These are phyloP conservation scores for Oxytropis ochrocephala DNA, from an alignment of 306 rosid species.

Conservation along the genomic window DNA sequence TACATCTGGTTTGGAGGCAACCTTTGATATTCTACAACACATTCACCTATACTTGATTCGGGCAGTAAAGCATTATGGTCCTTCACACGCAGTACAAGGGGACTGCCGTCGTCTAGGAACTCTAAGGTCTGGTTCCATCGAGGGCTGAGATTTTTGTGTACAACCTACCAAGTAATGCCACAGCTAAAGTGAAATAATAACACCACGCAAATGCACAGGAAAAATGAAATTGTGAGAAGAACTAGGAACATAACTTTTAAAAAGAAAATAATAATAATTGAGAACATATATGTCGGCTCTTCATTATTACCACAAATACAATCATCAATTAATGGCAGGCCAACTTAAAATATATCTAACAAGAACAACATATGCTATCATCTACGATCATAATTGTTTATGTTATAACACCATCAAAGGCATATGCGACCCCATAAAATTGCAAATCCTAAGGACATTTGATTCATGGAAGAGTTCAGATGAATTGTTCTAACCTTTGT, in stretches of 20 bases:
- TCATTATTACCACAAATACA: too few species aligned
- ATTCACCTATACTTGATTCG: constrained; percentile 71
- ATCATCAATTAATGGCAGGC: too few species aligned
- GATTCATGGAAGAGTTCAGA: constrained; percentile 7
- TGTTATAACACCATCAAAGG: background rate
- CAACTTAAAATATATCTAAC: too few species aligned
- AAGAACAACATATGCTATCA: background rate
- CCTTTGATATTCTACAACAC: constrained; percentile 81
- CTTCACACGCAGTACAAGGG: constrained; percentile 61
- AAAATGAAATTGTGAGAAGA: background rate
- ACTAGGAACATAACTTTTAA: background rate
- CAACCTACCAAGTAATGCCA: constrained; percentile 42
- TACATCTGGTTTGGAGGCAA: constrained; percentile 70
- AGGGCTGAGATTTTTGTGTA: constrained; percentile 78
- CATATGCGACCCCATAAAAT: background rate
- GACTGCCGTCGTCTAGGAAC: constrained; percentile 81
- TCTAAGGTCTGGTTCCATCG: constrained; percentile 93
- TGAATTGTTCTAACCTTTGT: constrained; percentile 63
- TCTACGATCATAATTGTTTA: background rate
- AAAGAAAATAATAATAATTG: background rate
- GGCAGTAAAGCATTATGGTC: constrained; percentile 80
- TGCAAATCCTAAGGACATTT: background rate
- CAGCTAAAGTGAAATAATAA: background rate
- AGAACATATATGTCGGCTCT: too few species aligned
- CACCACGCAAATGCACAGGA: background rate